Percentiles rank a stretch among this genome's conserved stretches.
Evolutionary conservation across 1,284 basidiomycete genomes (phyloP).

Genomic region (Cystobasidium sp.): DNA sequence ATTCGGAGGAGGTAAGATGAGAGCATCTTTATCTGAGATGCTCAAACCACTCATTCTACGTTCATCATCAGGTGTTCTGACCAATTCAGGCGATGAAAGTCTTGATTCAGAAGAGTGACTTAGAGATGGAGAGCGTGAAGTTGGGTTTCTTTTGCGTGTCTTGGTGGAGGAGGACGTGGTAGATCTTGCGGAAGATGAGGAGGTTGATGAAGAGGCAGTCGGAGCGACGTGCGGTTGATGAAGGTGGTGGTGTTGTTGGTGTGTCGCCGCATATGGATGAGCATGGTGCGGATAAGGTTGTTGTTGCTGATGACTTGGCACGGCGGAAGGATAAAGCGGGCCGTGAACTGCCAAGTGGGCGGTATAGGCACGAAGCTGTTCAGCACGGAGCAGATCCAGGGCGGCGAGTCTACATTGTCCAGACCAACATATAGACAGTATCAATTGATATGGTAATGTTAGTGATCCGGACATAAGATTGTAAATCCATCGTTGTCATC

Average conservation of each 20-base stretch:
- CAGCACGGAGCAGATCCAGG: conserved; percentile 45
- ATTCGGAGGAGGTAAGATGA: conserved; percentile 1
- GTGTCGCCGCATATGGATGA: conserved; percentile 83
- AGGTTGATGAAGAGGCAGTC: neutral
- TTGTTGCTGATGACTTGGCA: conserved; percentile 93
- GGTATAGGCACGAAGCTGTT: conserved; percentile 48
- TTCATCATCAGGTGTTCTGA: conserved; percentile 18
- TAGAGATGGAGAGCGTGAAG: conserved; percentile 24
- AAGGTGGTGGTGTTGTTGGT: conserved; percentile 57
- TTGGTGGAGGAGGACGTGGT: neutral
- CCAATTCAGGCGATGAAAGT: conserved; percentile 14
- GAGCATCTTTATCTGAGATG: neutral
- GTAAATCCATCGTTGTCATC: neutral
- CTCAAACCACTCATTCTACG: conserved; percentile 22
- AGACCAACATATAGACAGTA: no score
- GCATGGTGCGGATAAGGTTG: conserved; percentile 70
- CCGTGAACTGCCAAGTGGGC: conserved; percentile 37
- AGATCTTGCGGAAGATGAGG: neutral
- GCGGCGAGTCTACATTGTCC: conserved; percentile 51
- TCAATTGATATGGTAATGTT: no score
- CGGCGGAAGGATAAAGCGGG: conserved; percentile 66
- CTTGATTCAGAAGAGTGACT: conserved; percentile 19
- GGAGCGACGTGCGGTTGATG: neutral
- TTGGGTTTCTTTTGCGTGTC: conserved; percentile 5
- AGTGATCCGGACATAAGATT: neutral